phyloP scores from a whole-genome alignment of 768 basidiomycete genomes.

The Leccinellum luteum region DNA sequence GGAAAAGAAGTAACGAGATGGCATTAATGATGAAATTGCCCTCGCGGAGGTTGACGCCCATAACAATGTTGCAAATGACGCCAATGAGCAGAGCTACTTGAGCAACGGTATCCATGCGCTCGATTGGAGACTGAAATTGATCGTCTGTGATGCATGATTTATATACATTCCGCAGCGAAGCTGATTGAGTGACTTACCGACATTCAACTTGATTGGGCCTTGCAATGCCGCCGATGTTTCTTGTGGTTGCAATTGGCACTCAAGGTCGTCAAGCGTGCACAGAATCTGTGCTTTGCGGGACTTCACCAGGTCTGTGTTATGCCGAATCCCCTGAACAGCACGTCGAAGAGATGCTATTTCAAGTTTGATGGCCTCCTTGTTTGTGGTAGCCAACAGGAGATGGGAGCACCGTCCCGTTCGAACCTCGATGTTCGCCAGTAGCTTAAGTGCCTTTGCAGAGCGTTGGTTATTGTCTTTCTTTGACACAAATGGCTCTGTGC shows the following conservation, averaged over 20 bases:
- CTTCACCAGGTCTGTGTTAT: too few relatives aligned
- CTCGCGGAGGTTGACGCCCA: slow-evolving; percentile 8
- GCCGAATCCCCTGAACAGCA: too few relatives aligned
- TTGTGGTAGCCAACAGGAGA: background rate
- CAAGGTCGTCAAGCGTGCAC: too few relatives aligned
- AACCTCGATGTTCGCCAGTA: background rate
- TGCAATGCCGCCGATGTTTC: too few relatives aligned
- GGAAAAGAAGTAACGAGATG: slow-evolving; percentile 5
- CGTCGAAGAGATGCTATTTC: background rate
- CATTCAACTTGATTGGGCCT: background rate
- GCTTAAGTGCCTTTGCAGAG: background rate
- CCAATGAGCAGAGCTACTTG: slow-evolving; percentile 1
- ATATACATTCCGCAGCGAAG: too few relatives aligned
- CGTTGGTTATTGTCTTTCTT: background rate
- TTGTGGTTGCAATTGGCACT: too few relatives aligned
- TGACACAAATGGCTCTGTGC: too few relatives aligned
- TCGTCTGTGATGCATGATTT: too few relatives aligned
- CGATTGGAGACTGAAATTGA: background rate
- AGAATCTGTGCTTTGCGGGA: too few relatives aligned
- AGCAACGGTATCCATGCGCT: slow-evolving; percentile 1
- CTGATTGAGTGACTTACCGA: background rate
- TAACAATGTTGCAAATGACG: slow-evolving; percentile 5
- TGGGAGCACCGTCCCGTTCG: background rate
- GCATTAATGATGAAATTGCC: slow-evolving; percentile 20
- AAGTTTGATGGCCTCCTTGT: background rate